Percentiles rank a stretch among this genome's conserved stretches.
Conservation (phyloP, 495 filamentous ascomycete species). For the Evansstolkia leycettana region DNA sequence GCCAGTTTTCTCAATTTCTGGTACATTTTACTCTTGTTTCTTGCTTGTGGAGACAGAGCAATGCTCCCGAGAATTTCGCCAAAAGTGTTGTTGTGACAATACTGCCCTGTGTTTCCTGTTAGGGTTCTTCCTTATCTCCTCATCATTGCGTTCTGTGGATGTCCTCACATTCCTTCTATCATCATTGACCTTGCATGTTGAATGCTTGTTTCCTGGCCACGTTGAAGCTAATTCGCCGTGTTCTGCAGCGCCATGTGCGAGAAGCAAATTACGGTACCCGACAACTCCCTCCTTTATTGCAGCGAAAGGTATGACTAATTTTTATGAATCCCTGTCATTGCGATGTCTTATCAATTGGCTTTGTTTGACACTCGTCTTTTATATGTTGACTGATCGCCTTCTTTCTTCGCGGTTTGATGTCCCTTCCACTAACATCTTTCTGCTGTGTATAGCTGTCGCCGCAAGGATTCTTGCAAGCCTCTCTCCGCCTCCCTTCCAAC, state of each 20-base stretch:
- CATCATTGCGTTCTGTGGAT: constrained; percentile 2
- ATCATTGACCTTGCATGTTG: constrained; percentile 3
- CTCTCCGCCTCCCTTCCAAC: constrained; percentile 29
- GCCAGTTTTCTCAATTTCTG: constrained; percentile 56
- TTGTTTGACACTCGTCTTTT: constrained; percentile 1
- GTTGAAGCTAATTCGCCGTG: constrained; percentile 13
- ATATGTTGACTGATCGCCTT: neutral
- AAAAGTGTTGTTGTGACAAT: too few relatives aligned
- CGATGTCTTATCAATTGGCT: constrained; percentile 5
- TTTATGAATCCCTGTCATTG: constrained; percentile 5
- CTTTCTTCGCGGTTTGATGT: neutral
- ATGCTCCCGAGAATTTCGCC: neutral
- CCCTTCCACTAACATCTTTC: constrained; percentile 4
- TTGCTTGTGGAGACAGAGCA: constrained; percentile 2
- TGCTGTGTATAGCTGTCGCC: constrained; percentile 33
- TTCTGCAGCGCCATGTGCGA: constrained; percentile 47
- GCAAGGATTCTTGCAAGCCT: constrained; percentile 39
- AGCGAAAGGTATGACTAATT: constrained; percentile 35
- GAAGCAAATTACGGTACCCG: constrained; percentile 53
- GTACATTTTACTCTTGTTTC: constrained; percentile 28
- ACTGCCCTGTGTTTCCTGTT: neutral
- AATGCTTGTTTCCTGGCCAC: neutral
- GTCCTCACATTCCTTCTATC: constrained; percentile 15
- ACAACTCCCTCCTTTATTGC: constrained; percentile 46
- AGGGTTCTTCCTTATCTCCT: constrained; percentile 12